Base-by-base conservation (phyloP, 306 rosid species). In the Dryas drummondii region DNA sequence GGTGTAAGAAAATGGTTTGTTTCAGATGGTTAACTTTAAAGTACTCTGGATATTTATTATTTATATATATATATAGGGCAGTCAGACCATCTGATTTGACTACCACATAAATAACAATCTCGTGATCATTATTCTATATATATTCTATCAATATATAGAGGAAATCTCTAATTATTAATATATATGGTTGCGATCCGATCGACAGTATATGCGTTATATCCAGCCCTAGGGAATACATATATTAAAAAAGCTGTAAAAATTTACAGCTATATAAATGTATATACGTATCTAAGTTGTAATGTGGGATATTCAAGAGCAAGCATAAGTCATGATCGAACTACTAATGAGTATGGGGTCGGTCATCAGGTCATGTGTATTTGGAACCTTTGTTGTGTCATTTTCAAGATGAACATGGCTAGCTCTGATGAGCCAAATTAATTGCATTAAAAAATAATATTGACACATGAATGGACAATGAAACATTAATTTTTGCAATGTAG, bases 61-160 rank as follows among this genome's bases (percentile, higher is more conserved):
- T 27, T 27, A 0, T 27, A 27, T 27, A 27, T 27, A 27, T 27
- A 27, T 27, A 27, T 27, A 65, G 53, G 70, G 37, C 16, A 0
- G 70, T 51, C 53, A 65, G 70, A 45, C 70, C 45, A 9, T 45
- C 16, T 44, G 70, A 65, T 45, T 45, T 65, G 70, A 44, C 70
- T 17, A 5, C 53, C 53, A 65, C 70, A 9, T 13, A 65, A 8
- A 44, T 0, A 65, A 52, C 4, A n/a, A 65, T 3, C 40, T 65
- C 22, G 52, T 45, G 70, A 65, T 65, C 7, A 65, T 45, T 16
- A 41, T 65, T 65, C 53, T n/a, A 65, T 19, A 19, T 19, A 19
- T 19, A 19, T n/a, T 65, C 37, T 27, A 27, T 27, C 37, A 32
- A 32, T 32, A 32, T 32, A 32, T 32, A 32, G 37, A 32, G 37